phyloP scores from a whole-genome alignment of 2,329 filamentous ascomycete species.

The Boeremia lycopersici region DNA sequence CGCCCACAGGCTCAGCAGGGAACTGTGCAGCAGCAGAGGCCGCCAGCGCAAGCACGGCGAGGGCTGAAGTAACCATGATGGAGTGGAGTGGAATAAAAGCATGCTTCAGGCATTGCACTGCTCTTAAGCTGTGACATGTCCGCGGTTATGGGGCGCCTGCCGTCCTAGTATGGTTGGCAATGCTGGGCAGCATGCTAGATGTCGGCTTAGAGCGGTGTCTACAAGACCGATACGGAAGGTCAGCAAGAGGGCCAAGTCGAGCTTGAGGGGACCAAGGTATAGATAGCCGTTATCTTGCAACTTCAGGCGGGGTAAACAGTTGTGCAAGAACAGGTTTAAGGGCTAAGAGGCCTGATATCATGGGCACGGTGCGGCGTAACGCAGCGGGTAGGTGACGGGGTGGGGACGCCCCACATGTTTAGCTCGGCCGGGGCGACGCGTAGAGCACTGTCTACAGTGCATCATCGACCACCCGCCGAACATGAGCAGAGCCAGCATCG shows the following conservation, averaged over 20 bases:
- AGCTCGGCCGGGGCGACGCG: neutral
- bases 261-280: neutral
- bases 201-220: neutral
- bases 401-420: neutral
- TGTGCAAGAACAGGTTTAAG: too few relatives aligned
- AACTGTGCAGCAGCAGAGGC: slow-evolving; percentile 19
- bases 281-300: neutral
- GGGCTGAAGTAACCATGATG: neutral
- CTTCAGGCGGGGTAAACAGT: neutral
- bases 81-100: neutral
- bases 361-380: too few relatives aligned
- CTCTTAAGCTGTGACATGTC: slow-evolving; percentile 1
- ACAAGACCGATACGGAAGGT: slow-evolving; percentile 10
- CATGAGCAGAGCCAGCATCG: slow-evolving; percentile 33
- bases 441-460: neutral
- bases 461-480: neutral
- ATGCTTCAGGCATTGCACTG: neutral
- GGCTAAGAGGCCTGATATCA: too few relatives aligned
- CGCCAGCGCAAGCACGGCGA: slow-evolving; percentile 12
- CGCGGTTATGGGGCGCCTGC: neutral
- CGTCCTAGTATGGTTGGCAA: slow-evolving; percentile 2
- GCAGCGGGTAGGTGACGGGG: too few relatives aligned
- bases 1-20: slow-evolving; percentile 16
- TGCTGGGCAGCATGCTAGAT: slow-evolving; percentile 8
- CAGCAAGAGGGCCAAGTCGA: slow-evolving; percentile 3